Base-by-base conservation (phyloP, 306 rosid species). In the Amphicarpaea edgeworthii region DNA sequence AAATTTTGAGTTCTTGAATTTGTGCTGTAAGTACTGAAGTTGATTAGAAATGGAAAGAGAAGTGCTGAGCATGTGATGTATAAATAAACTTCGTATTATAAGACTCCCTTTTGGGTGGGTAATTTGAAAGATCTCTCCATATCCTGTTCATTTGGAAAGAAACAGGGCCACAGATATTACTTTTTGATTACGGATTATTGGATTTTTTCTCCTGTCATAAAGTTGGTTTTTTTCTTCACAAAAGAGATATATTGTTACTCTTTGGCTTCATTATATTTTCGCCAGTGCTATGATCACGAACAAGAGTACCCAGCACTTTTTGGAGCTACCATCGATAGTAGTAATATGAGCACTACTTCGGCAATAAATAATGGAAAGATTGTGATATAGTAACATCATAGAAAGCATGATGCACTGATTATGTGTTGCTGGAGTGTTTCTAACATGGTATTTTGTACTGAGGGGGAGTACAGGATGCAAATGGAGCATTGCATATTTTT, bases 21-120 rank as follows among this genome's bases (percentile, higher is more conserved):
- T 83, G 51, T 71, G 79, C 83, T 87, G 88, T 80, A 80, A 72
- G 90, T 83, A 78, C 80, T 73, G 45, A 46, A 83, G 80, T 58
- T 83, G 19, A 83, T 73, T 80, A 76, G 77, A 82, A 81, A 81
- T 72, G 85, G 77, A 73, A 75, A 55, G 78, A 76, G 77, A 70
- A 80, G 83, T 72, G 79, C 75, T 62, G 72, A 86, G 81, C 73
- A 53, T 77, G 73, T 79, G 84, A 70, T 83, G 51, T 83, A 79
- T 79, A 81, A 75, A 66, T 84, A 73, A 78, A 59, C 54, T 74
- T 77, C 55, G 58, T 61, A 67, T 81, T 80, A 73, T 63, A 72
- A 76, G 87, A 72, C 79, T 70, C 53, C 79, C 73, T 28, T 49
- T 17, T 76, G 82, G 76, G 53, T 85, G 87, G 85, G 49, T 41